Evolutionary conservation across 768 basidiomycete genomes (phyloP).

Genomic region (Boletus bicolor): DNA sequence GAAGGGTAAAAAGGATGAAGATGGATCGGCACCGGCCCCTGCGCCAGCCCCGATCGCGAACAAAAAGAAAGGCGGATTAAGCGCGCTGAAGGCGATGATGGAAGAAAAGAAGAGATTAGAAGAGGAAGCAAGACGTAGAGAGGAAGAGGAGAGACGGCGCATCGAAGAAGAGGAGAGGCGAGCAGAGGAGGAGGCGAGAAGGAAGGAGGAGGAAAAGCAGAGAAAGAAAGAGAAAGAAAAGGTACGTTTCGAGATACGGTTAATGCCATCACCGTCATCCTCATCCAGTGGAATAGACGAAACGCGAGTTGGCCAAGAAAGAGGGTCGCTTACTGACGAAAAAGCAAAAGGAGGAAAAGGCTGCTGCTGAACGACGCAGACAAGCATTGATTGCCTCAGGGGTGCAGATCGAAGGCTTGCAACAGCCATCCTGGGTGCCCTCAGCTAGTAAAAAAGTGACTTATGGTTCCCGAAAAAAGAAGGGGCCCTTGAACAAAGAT

Average conservation of each 20-base stretch:
- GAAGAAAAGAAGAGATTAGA: constrained; percentile 87
- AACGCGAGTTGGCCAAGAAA: constrained; percentile 86
- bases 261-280: neutral
- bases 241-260: constrained; percentile 36
- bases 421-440: constrained; percentile 47
- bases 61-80: constrained; percentile 78
- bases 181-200: constrained; percentile 71
- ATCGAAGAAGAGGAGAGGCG: constrained; percentile 88
- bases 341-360: constrained; percentile 93
- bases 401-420: constrained; percentile 86
- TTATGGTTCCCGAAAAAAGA: constrained; percentile 85
- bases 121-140: constrained; percentile 69
- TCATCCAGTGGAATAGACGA: constrained; percentile 52
- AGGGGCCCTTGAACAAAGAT: constrained; percentile 45
- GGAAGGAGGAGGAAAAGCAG: constrained; percentile 80
- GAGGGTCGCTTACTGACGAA: constrained; percentile 95
- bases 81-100: constrained; percentile 86
- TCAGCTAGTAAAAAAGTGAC: constrained; percentile 64
- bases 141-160: constrained; percentile 75
- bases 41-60: constrained; percentile 37
- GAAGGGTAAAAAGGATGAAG: constrained; percentile 72
- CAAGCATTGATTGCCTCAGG: constrained; percentile 89
- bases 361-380: constrained; percentile 85
- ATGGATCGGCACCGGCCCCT: constrained; percentile 49
- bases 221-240: constrained; percentile 87